These are phyloP conservation scores for Penicillium mononematosum DNA, from an alignment of 495 filamentous ascomycete genomes.

Conservation along the genomic window DNA sequence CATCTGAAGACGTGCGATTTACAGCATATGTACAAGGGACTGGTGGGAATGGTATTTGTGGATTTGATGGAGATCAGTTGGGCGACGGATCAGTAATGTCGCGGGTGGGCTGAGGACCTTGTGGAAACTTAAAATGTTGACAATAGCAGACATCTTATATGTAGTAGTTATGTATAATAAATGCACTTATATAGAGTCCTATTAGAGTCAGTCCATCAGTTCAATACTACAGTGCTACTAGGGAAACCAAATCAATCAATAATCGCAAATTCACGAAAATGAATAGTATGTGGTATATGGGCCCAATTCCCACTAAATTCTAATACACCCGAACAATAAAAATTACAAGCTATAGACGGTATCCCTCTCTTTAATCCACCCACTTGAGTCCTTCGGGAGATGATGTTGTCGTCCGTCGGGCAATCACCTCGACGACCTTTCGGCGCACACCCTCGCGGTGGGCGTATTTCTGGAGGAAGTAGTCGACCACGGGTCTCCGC, in stretches of 20 bases:
- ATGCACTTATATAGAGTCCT: no score
- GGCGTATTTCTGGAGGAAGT: constrained; percentile 34
- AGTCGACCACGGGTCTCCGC: constrained; percentile 18
- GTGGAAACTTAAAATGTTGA: not conserved
- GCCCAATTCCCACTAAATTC: constrained; percentile 20
- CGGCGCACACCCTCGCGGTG: constrained; percentile 42
- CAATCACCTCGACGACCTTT: constrained; percentile 43
- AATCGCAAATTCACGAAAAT: not conserved
- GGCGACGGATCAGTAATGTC: not conserved
- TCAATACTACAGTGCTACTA: not conserved
- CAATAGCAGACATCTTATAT: not conserved
- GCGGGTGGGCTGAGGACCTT: constrained; percentile 15
- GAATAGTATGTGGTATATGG: constrained; percentile 13
- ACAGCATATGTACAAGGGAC: not conserved
- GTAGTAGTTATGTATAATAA: no score
- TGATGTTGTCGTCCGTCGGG: constrained; percentile 25
- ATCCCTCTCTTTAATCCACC: constrained; percentile 21
- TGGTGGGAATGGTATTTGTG: not conserved
- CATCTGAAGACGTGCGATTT: not conserved
- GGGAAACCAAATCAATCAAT: not conserved
- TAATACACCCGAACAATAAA: constrained; percentile 26
- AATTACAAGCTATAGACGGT: constrained; percentile 26
- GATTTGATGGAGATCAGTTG: not conserved
- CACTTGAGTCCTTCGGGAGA: constrained; percentile 29
- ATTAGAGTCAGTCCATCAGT: not conserved